These are phyloP conservation scores for Moesziomyces antarcticus DNA, from an alignment of 1,284 basidiomycete species.

Conservation along the genomic window DNA sequence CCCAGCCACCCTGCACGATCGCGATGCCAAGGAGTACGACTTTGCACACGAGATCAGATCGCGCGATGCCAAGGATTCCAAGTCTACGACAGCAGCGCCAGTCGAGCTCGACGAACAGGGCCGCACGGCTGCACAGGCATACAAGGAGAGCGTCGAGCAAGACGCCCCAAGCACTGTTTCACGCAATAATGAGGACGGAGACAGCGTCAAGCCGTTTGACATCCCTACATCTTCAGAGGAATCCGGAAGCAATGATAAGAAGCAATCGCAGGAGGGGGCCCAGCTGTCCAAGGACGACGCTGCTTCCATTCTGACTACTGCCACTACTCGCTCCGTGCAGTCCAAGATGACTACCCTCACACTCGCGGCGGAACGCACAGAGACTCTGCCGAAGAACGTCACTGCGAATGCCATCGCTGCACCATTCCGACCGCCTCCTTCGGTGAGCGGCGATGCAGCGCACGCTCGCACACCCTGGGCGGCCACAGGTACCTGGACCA, in stretches of 20 bases:
- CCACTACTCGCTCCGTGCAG: slow-evolving; percentile 22
- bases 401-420: slow-evolving; percentile 26
- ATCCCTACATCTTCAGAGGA: slow-evolving; percentile 3
- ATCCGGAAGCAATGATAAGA: not conserved
- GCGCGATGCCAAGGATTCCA: slow-evolving; percentile 3
- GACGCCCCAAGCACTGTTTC: not conserved
- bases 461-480: slow-evolving; percentile 37
- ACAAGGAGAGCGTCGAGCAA: slow-evolving; percentile 32
- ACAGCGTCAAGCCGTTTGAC: slow-evolving; percentile 11
- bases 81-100: not conserved
- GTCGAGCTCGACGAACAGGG: slow-evolving; percentile 21
- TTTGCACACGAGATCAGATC: slow-evolving; percentile 46
- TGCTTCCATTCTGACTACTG: slow-evolving; percentile 35
- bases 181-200: not conserved
- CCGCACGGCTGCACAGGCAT: slow-evolving; percentile 36
- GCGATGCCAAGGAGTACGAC: slow-evolving; percentile 33
- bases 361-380: slow-evolving; percentile 15
- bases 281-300: slow-evolving; percentile 6
- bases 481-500: slow-evolving; percentile 24
- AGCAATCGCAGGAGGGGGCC: not conserved
- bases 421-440: slow-evolving; percentile 31
- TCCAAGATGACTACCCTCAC: slow-evolving; percentile 44
- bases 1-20: slow-evolving; percentile 36
- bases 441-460: slow-evolving; percentile 28
- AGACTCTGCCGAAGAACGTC: slow-evolving; percentile 34